Percentiles rank a stretch among this genome's conserved stretches.
phyloP scores from a whole-genome alignment of 345 rosid genomes.

The Gossypium longicalyx region DNA sequence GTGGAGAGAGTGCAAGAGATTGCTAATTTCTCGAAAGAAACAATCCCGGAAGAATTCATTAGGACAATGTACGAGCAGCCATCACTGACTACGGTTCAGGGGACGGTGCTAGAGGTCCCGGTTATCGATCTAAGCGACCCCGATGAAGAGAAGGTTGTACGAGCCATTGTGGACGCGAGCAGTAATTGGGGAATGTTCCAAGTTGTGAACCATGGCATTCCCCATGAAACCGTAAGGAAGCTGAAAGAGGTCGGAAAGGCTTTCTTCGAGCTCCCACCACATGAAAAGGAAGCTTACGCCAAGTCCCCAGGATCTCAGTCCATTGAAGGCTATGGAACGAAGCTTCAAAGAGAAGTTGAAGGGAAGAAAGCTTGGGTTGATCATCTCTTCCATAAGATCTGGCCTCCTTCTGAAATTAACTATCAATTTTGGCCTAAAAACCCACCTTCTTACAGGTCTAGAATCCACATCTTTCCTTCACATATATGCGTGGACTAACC shows the following conservation, averaged over 20 bases:
- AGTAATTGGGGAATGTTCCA: constrained; percentile 62
- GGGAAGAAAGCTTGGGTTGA: constrained; percentile 82
- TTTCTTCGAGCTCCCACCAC: constrained; percentile 64
- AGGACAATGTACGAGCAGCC: constrained; percentile 69
- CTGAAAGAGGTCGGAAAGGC: constrained; percentile 53
- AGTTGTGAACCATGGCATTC: constrained; percentile 57
- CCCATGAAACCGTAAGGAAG: constrained; percentile 34
- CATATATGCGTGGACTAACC: neutral
- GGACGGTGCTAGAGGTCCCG: constrained; percentile 42
- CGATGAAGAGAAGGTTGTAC: constrained; percentile 24
- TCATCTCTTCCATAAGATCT: constrained; percentile 74
- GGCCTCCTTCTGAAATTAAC: constrained; percentile 63
- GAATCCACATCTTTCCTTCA: neutral
- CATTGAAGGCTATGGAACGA: constrained; percentile 67
- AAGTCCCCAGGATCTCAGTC: constrained; percentile 35
- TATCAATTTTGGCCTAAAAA: constrained; percentile 66
- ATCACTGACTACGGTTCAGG: constrained; percentile 51
- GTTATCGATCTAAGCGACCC: constrained; percentile 40
- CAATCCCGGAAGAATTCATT: constrained; percentile 69
- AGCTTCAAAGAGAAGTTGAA: constrained; percentile 46
- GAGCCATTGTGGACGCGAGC: constrained; percentile 38
- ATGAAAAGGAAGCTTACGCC: constrained; percentile 60
- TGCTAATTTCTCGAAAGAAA: constrained; percentile 32
- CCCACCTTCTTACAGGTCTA: constrained; percentile 69
- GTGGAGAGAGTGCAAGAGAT: constrained; percentile 49